Percentiles rank a stretch among this genome's conserved stretches.
These are phyloP conservation scores for Beauveria scarabaeidicola DNA, from an alignment of 2,329 filamentous ascomycete genomes.

Conservation along the genomic window DNA sequence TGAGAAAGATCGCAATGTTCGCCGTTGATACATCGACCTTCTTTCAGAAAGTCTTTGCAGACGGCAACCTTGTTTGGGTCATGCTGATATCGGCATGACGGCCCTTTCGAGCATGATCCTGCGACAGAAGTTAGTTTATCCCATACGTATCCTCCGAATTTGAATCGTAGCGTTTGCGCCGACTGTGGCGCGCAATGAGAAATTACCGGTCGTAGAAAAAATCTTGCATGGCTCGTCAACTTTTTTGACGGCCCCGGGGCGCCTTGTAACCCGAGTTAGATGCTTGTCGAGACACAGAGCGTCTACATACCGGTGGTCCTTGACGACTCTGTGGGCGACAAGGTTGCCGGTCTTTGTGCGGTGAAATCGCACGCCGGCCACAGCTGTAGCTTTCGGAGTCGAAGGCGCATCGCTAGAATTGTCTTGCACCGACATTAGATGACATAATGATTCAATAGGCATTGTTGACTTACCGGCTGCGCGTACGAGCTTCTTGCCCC, in stretches of 20 bases:
- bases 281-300: constrained; percentile 16
- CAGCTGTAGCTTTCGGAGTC: constrained; percentile 64
- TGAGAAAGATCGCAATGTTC: constrained; percentile 85
- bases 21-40: constrained; percentile 68
- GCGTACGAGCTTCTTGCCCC: constrained; percentile 76
- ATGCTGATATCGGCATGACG: constrained; percentile 71
- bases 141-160: constrained; percentile 9
- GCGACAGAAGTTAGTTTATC: constrained; percentile 36
- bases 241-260: constrained; percentile 53
- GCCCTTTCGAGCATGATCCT: constrained; percentile 83
- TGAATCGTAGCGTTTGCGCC: constrained; percentile 10
- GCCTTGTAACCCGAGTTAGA: constrained; percentile 35
- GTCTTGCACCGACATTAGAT: constrained; percentile 27
- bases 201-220: constrained; percentile 62
- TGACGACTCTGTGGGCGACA: constrained; percentile 66
- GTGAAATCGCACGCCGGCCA: constrained; percentile 75
- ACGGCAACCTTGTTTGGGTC: constrained; percentile 80
- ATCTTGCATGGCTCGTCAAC: constrained; percentile 64
- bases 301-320: constrained; percentile 62
- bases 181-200: constrained; percentile 27
- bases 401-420: constrained; percentile 52
- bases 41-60: constrained; percentile 80
- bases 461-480: constrained; percentile 49
- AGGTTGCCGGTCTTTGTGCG: constrained; percentile 85
- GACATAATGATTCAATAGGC: not conserved